Evolutionary conservation across 1,284 basidiomycete species (phyloP).

Genomic region (Apiotrichum gamsii): DNA sequence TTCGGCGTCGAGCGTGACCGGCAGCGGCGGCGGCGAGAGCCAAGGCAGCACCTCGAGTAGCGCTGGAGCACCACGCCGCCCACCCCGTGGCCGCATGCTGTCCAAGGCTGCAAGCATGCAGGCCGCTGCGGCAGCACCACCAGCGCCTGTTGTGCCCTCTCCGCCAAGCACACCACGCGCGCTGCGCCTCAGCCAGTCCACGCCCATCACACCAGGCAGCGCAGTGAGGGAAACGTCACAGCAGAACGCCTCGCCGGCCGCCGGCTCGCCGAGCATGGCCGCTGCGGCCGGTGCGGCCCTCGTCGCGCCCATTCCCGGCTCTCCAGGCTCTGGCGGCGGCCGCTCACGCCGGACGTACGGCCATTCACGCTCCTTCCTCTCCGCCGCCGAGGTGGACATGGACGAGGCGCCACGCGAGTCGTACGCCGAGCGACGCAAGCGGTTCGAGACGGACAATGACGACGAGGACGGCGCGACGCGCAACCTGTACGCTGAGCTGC

Average conservation of each 20-base stretch:
- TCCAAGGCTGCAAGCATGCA: slow-evolving; percentile 38
- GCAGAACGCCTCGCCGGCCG: too few relatives aligned
- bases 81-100: slow-evolving; percentile 30
- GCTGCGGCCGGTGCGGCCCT: not conserved
- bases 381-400: slow-evolving; percentile 1
- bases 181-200: slow-evolving; percentile 5
- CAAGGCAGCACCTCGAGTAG: slow-evolving; percentile 2
- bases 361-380: slow-evolving; percentile 21
- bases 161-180: slow-evolving; percentile 7
- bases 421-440: slow-evolving; percentile 40
- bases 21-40: not conserved
- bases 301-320: slow-evolving; percentile 4
- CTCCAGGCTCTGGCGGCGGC: slow-evolving; percentile 18
- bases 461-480: slow-evolving; percentile 16
- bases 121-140: slow-evolving; percentile 1
- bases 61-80: slow-evolving; percentile 2
- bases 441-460: slow-evolving; percentile 38
- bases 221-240: too few relatives aligned
- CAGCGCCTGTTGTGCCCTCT: not conserved
- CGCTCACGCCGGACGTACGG: slow-evolving; percentile 35
- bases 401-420: slow-evolving; percentile 20
- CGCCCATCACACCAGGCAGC: slow-evolving; percentile 14
- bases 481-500: slow-evolving; percentile 23
- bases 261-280: slow-evolving; percentile 19
- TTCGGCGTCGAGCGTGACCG: too few relatives aligned